Conservation (phyloP, 192 early-diverging fungal genomes). For the Oehlia diaphana region DNA sequence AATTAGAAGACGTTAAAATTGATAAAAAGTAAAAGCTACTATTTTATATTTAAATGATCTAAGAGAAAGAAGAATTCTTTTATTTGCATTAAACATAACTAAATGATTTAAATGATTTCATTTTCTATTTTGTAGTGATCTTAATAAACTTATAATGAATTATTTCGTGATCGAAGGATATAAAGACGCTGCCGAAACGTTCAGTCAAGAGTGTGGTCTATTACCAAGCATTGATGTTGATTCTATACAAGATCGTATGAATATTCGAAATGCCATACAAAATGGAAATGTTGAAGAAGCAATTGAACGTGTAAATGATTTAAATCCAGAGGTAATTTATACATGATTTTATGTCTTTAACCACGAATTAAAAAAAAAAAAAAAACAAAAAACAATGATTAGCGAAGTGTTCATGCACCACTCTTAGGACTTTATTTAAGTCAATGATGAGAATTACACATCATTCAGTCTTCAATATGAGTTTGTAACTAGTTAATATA, state of each 20-base stretch:
- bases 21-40: background rate
- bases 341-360: background rate
- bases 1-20: constrained; percentile 28
- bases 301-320: constrained; percentile 96
- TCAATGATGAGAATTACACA: constrained; percentile 21
- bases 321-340: constrained; percentile 89
- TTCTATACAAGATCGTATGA: constrained; percentile 94
- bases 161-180: constrained; percentile 98
- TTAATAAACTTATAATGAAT: constrained; percentile 99
- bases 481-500: background rate
- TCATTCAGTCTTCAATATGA: constrained; percentile 35
- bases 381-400: constrained; percentile 26
- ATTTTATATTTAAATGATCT: too few relatives aligned
- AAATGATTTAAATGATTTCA: background rate
- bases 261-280: constrained; percentile 90
- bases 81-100: background rate
- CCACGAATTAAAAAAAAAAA: background rate
- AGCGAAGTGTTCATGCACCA: constrained; percentile 27
- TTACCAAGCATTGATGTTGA: constrained; percentile 77
- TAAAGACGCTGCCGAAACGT: constrained; percentile 98
- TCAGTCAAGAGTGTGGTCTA: constrained; percentile 84
- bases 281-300: constrained; percentile 88
- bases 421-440: constrained; percentile 10
- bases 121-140: constrained; percentile 57
- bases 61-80: background rate